phyloP scores from a whole-genome alignment of 1,139 yeast species.

The Scheffersomyces titani region DNA sequence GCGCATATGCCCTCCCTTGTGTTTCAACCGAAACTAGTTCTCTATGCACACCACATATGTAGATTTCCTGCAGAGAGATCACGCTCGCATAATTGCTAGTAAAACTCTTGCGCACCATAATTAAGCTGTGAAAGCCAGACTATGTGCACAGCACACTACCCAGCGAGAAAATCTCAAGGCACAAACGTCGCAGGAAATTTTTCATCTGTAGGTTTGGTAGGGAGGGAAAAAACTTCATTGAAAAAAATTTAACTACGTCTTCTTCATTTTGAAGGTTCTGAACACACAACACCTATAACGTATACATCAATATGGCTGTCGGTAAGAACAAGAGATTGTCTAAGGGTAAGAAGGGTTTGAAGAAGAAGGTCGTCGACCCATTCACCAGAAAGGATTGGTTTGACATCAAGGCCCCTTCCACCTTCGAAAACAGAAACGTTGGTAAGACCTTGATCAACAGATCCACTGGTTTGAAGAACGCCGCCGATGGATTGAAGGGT shows the following conservation, averaged over 20 bases:
- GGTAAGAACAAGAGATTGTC: slow-evolving; percentile 96
- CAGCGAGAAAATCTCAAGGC: neutral
- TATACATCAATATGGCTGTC: slow-evolving; percentile 66
- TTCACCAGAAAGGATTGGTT: slow-evolving; percentile 95
- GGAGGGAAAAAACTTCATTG: neutral
- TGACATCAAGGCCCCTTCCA: slow-evolving; percentile 93
- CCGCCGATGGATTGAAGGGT: slow-evolving; percentile 90
- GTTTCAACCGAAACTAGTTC: neutral
- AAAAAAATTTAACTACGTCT: neutral
- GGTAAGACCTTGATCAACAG: slow-evolving; percentile 95
- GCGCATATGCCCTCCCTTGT: neutral
- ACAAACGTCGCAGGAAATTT: neutral
- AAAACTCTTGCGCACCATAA: neutral
- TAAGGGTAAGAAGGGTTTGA: slow-evolving; percentile 94
- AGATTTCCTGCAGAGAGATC: neutral
- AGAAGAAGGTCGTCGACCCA: slow-evolving; percentile 96
- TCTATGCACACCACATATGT: neutral
- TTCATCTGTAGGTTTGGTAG: neutral
- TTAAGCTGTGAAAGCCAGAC: neutral
- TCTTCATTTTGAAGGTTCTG: neutral
- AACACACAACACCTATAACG: neutral
- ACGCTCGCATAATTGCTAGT: neutral
- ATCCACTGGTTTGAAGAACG: slow-evolving; percentile 90
- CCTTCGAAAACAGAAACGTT: slow-evolving; percentile 90
- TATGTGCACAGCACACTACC: neutral